Evolutionary conservation across 371 early-diverging fungal species (phyloP), one percentile per base, ranked within the genome.

Genomic region (Mortierella sp.): DNA sequence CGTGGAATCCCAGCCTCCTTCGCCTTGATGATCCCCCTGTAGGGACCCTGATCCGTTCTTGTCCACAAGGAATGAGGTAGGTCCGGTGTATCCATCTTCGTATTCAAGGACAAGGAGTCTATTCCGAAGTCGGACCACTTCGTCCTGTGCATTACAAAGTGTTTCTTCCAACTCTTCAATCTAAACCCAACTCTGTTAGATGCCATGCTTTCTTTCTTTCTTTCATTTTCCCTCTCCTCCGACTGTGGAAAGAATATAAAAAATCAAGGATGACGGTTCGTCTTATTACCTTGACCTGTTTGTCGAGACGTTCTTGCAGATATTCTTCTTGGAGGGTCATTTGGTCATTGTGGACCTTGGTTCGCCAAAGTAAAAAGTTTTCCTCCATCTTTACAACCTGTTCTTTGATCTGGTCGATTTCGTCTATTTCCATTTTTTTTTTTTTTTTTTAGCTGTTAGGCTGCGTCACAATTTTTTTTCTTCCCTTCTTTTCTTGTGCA

Each of bases 281-380:
- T 52, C 72, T 37, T 37, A 5, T 37, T 37, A 37, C 37, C 37
- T 37, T 37, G 37, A 9, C 69, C 46, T 77, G 77, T 29, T 65
- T 72, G 56, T 64, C 44, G 45, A 77, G 65, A 14, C 72, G 65
- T 30, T 77, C 68, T 43, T 72, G 61, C 1, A 77, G 57, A 19
- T 68, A 62, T 0, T 68, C 66, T 44, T 77, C 72, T 29, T 77
- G 77, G 1, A 55, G 62, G 7, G 37, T 47, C 65, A 68, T 59
- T 30, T 77, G 77, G 23, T 72, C 77, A 30, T 58, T 61, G 16
- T 72, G 72, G 53, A 77, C 77, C 25, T 77, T 77, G 18, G 66
- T 58, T 9, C 72, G 60, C 77, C 77, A 77, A 7, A 68, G 56
- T 53, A 77, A 58, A 62, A 77, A 77, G 60, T 72, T 68, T 45